Conservation (phyloP, 306 rosid species). For the Alnus rubra region DNA sequence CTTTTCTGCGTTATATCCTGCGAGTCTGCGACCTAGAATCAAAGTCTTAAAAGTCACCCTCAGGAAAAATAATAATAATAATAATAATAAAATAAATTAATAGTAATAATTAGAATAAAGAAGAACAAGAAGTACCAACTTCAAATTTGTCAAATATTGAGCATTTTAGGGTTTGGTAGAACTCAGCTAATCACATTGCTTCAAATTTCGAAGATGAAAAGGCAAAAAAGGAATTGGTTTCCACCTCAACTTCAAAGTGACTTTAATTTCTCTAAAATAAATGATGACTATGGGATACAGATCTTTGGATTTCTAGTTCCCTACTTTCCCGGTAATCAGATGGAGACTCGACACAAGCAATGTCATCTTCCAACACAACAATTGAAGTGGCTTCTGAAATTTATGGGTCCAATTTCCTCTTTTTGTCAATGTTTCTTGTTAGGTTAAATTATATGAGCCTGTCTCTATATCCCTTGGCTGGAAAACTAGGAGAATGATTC, state of each 20-base stretch:
- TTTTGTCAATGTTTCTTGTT: constrained; percentile 23
- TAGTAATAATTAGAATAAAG: not conserved
- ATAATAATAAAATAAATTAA: too few relatives aligned
- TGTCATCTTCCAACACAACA: constrained; percentile 23
- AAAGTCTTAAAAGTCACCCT: not conserved
- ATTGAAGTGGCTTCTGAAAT: constrained; percentile 30
- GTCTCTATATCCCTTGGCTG: not conserved
- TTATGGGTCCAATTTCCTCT: constrained; percentile 14
- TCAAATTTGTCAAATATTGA: not conserved
- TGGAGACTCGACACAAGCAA: constrained; percentile 37
- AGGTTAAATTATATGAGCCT: constrained; percentile 30
- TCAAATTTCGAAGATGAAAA: not conserved
- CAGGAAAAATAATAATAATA: too few relatives aligned
- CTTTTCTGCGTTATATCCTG: constrained; percentile 31
- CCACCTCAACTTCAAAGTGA: not conserved
- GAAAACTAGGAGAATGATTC: not conserved
- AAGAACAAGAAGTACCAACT: not conserved
- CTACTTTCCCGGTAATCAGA: not conserved
- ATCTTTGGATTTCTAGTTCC: not conserved
- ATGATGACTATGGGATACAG: not conserved
- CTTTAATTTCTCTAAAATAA: not conserved
- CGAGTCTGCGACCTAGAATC: not conserved
- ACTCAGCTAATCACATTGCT: not conserved
- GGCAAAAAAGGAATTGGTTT: not conserved
- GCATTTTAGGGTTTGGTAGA: not conserved